phyloP scores from a whole-genome alignment of 1,284 basidiomycete species.

The Melampsora larici-populina region DNA sequence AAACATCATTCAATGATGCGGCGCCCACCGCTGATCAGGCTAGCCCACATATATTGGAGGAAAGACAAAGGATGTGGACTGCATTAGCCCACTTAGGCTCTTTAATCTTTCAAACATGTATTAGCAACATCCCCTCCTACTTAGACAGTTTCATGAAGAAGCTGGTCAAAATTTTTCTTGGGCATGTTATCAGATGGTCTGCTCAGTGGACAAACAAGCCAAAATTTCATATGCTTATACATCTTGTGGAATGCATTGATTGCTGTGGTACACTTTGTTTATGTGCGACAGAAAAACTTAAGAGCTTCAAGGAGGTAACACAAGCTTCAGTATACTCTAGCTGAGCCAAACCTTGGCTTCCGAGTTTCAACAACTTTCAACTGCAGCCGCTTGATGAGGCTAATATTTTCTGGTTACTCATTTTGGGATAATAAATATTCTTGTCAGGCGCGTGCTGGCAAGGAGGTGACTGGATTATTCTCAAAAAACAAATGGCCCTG shows the following conservation, averaged over 20 bases:
- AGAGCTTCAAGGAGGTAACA: slow-evolving; percentile 1
- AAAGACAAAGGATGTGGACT: too few relatives aligned
- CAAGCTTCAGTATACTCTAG: slow-evolving; percentile 4
- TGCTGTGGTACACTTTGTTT: background rate
- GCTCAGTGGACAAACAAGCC: slow-evolving; percentile 51
- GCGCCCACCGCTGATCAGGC: too few relatives aligned
- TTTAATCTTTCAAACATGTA: slow-evolving; percentile 55
- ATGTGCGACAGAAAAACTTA: slow-evolving; percentile 9
- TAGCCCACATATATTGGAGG: slow-evolving; percentile 45
- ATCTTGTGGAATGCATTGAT: slow-evolving; percentile 46
- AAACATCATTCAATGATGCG: too few relatives aligned
- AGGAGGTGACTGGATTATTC: too few relatives aligned
- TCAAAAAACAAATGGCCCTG: too few relatives aligned
- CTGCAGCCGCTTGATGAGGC: background rate
- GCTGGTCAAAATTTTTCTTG: background rate
- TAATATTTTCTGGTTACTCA: too few relatives aligned
- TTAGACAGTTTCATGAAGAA: slow-evolving; percentile 48
- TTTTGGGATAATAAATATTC: too few relatives aligned
- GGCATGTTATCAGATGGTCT: background rate
- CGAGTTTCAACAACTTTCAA: background rate
- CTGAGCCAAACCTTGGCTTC: background rate
- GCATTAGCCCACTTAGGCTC: slow-evolving; percentile 53
- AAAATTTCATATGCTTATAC: slow-evolving; percentile 31
- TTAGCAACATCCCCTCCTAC: slow-evolving; percentile 52
- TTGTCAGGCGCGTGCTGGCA: too few relatives aligned